phyloP scores from a whole-genome alignment of 768 basidiomycete genomes.

The Suillus variegatus region DNA sequence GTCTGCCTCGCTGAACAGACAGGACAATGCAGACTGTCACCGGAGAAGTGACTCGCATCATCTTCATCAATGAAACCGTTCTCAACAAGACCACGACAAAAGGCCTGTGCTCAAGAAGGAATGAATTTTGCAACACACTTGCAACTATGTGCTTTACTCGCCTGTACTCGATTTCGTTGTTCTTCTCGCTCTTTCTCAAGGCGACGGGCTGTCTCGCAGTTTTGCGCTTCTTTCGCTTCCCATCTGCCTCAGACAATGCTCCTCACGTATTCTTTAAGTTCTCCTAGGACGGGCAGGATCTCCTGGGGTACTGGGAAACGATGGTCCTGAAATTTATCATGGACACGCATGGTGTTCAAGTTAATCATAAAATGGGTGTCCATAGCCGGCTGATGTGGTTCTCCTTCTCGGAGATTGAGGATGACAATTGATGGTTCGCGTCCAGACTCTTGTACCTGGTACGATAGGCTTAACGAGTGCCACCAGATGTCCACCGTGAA shows the following conservation, averaged over 20 bases:
- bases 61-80: neutral
- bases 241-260: neutral
- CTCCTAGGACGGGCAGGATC: neutral
- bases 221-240: neutral
- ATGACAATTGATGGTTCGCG: conserved; percentile 9
- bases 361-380: conserved; percentile 12
- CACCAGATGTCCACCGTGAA: neutral
- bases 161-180: neutral
- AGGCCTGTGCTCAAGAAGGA: neutral
- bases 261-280: conserved; percentile 3
- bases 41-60: neutral
- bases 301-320: conserved; percentile 8
- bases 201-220: neutral
- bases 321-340: conserved; percentile 7
- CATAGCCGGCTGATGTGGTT: neutral
- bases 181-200: neutral
- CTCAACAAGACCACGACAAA: neutral
- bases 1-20: neutral
- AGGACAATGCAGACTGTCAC: conserved; percentile 1
- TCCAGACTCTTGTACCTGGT: conserved; percentile 6
- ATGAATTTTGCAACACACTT: neutral
- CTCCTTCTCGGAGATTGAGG: conserved; percentile 11
- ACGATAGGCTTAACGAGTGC: conserved; percentile 7
- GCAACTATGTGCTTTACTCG: neutral
- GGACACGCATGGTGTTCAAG: conserved; percentile 4